Conservation (phyloP, 2,329 filamentous ascomycete genomes). For the Fusarium coicis region DNA sequence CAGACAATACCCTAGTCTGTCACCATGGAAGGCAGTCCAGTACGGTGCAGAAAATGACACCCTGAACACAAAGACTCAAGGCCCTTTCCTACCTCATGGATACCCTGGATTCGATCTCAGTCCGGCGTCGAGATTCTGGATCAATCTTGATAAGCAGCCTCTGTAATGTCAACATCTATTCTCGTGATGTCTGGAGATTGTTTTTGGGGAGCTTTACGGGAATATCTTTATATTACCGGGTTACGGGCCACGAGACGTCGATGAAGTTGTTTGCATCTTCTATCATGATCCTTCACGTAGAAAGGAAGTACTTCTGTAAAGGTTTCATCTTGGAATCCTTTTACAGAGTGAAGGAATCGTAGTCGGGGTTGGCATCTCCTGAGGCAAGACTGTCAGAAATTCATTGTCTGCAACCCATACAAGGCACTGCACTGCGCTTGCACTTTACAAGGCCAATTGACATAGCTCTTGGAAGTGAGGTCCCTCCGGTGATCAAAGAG, state of each 20-base stretch:
- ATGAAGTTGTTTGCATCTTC: rapidly evolving
- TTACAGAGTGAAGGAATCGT: neutral
- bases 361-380: neutral
- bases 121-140: neutral
- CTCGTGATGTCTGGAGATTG: neutral
- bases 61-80: neutral
- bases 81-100: no score
- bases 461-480: no score
- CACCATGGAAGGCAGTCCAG: neutral
- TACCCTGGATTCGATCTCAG: neutral
- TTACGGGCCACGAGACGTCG: rapidly evolving
- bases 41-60: rapidly evolving
- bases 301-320: no score
- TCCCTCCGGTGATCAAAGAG: no score
- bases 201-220: rapidly evolving
- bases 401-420: neutral
- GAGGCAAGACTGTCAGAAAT: neutral
- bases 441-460: neutral
- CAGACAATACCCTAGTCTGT: neutral
- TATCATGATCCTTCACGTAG: neutral
- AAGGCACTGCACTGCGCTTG: neutral
- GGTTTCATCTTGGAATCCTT: neutral
- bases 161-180: neutral
- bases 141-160: neutral
- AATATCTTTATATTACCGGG: no score